These are phyloP conservation scores for Lactarius indigo DNA, from an alignment of 768 basidiomycete genomes.

Conservation along the genomic window DNA sequence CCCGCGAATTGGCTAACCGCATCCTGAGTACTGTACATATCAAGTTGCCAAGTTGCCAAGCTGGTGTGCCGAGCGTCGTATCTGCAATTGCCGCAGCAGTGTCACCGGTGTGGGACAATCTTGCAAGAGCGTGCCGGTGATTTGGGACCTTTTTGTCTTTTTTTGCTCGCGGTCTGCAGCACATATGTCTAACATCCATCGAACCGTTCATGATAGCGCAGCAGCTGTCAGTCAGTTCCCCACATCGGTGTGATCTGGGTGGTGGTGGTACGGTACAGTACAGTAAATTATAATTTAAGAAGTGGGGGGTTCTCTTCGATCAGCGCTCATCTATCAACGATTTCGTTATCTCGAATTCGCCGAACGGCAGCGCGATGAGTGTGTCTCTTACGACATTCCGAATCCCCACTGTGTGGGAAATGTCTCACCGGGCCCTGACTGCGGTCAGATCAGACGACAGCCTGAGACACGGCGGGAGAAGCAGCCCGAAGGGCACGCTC, in stretches of 20 bases:
- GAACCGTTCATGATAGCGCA: not conserved
- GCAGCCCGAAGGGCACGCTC: not conserved
- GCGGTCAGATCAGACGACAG: not conserved
- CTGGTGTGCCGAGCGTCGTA: too few relatives aligned
- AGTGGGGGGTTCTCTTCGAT: too few relatives aligned
- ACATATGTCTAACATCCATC: too few relatives aligned
- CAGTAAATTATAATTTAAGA: not conserved
- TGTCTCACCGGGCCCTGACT: not conserved
- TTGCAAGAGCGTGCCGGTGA: not conserved
- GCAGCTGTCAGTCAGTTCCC: not conserved
- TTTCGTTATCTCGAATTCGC: not conserved
- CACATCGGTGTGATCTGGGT: too few relatives aligned
- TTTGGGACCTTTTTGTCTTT: not conserved
- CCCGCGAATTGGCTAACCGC: too few relatives aligned
- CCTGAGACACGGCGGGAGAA: not conserved
- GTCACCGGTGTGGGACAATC: not conserved
- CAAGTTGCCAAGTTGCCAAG: too few relatives aligned
- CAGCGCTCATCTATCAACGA: too few relatives aligned
- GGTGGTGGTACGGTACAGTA: too few relatives aligned
- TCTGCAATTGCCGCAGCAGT: not conserved
- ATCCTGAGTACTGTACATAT: too few relatives aligned
- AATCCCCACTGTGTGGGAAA: too few relatives aligned
- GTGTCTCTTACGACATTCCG: not conserved
- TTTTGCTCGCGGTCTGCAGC: too few relatives aligned
- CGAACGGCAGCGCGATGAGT: not conserved